Evolutionary conservation across 352 stramenopile species (phyloP), one percentile per base, ranked within the genome.

Genomic region (Phytophthora sp.): DNA sequence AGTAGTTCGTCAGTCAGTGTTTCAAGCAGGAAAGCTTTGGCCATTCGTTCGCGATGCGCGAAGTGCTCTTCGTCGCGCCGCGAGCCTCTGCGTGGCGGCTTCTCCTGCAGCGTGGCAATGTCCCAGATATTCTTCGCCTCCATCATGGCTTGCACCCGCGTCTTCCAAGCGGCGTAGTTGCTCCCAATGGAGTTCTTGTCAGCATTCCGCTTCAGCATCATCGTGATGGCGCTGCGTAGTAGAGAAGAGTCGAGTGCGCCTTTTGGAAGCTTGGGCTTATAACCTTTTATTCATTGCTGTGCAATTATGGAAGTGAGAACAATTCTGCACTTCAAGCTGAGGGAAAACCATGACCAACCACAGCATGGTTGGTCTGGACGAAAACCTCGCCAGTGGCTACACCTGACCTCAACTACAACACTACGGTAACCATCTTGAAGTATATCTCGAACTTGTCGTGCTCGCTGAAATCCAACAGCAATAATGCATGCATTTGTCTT

Each of bases 401-500:
- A 33, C 29, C n/a, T n/a, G 29, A 33, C 29, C 38, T 45, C 5
- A 45, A 45, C 38, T 45, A 45, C 38, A 13, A 45, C n/a, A 12
- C 38, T 45, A 45, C 38, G 20, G n/a, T 24, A 16, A 45, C 38
- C 38, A 45, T 45, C 38, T 45, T 15, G 38, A 45, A 13, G 9
- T 45, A n/a, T n/a, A 18, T 42, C 13, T 21, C 21, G 13, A 16
- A n/a, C 36, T 42, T 42, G 29, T 33, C 5, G 36, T 42, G 16
- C 36, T 20, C 38, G 38, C 38, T 45, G 38, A 45, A 45, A 45
- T 45, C 38, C 38, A 45, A 45, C 38, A 45, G 29, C n/a, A n/a
- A n/a, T n/a, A n/a, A n/a, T n/a, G n/a, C n/a, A n/a, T n/a, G n/a
- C n/a, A n/a, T n/a, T n/a, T n/a, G n/a, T n/a, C n/a, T n/a, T n/a